Base-by-base conservation (phyloP, 2,329 filamentous ascomycete species). In the Aspergillus novoparasiticus region DNA sequence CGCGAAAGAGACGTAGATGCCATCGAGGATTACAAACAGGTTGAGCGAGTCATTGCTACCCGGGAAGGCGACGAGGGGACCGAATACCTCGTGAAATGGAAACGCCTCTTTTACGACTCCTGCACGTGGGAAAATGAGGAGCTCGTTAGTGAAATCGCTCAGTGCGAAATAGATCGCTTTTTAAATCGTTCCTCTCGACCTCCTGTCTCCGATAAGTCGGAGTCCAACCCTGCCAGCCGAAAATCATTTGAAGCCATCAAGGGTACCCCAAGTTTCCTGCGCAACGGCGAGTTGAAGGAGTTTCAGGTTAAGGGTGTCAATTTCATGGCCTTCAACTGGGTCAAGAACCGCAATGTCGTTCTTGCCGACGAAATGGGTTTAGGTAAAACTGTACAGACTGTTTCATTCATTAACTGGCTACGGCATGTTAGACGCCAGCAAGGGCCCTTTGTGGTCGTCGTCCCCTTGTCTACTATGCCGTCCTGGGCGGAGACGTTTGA, bases 401-500 rank as follows among this genome's bases (percentile, higher is more conserved):
- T 99, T 32, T 89, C 94, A 0, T 98, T 98, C 77, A 90, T 99
- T 78, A 97, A 94, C 76, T 99, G 95, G 94, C 85, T 99, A 64
- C 91, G 93, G 60, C 94, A 98, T 78, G 89, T 93, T 63, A 89
- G 94, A 69, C 86, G 85, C 57, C 95, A 99, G 76, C 92, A 98
- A 78, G 95, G 95, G 0, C 95, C 95, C 0, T 98, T 97, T 74
- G 87, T 99, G 50, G 94, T 98, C 64, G 93, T 98, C n/a, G 95
- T 97, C 9, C 95, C 95, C 32, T 85, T 99, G 28, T 98, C 94
- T 64, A 97, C 96, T 55, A 97, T 99, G 81, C 94, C 95, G 8
- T 93, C 95, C 2, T 99, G 95, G 95, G 95, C 93, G 53, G 95
- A 99, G 73, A 99, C 95, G 0, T 97, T 99, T 79, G 95, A 97